Base-by-base conservation (phyloP, 2,329 filamentous ascomycete species). In the Aspergillus sclerotialis region DNA sequence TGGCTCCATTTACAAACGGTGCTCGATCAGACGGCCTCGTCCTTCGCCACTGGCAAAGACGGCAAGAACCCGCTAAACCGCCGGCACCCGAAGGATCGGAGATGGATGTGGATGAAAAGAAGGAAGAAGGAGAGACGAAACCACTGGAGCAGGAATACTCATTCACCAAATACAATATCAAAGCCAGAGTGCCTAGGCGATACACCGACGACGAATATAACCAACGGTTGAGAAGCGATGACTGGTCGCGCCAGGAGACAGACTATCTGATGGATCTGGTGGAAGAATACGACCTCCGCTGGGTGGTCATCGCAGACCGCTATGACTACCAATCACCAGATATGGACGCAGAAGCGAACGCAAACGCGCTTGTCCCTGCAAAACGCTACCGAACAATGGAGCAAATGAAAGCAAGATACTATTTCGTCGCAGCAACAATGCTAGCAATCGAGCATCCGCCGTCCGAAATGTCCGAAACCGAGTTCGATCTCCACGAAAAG, bases 221-320 rank as follows among this genome's bases (percentile, higher is more conserved):
- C 40, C 72, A 78, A 37, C 77, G 83, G 42, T 64, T 98, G 32
- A 74, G 79, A 48, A 82, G 72, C 53, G 69, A 77, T 10, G 80
- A 90, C 48, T 98, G 92, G 92, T 82, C 84, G 10, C 86, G 83
- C 52, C 82, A 92, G 50, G 92, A 98, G 64, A 98, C 92, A 7
- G 88, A 95, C 56, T 95, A 95, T 55, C 64, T 98, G 43, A 75
- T 96, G 56, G 68, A 76, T 3, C 58, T 90, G 23, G 84, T 78
- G 10, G 73, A 73, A 37, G 82, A 89, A 30, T 94, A 80, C 54
- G 87, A 94, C 53, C 72, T 94, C 40, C 81, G 92, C 46, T 98
- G 92, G 88, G 75, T 90, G 3, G 61, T 96, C 11, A 85, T 98
- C 40, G 86, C 82, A 70, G 92, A 98, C 60, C 84, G 90, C 38